Evolutionary conservation across 768 basidiomycete species (phyloP).

Genomic region (Coprinopsis marcescibilis): DNA sequence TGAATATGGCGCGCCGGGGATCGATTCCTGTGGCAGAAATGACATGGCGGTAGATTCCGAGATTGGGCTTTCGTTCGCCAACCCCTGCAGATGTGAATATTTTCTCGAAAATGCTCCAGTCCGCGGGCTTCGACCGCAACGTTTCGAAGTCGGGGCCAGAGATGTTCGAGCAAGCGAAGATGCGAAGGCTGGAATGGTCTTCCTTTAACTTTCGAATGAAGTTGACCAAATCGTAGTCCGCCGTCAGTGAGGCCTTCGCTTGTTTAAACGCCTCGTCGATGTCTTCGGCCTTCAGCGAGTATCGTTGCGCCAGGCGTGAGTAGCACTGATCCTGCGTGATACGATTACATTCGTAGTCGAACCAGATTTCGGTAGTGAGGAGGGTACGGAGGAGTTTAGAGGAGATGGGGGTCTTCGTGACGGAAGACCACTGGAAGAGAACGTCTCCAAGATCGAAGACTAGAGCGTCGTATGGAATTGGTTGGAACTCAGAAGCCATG

Average conservation of each 20-base stretch:
- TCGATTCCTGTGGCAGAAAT: slow-evolving; percentile 38
- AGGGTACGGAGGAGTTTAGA: slow-evolving; percentile 35
- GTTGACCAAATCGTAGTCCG: slow-evolving; percentile 38
- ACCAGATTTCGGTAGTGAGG: slow-evolving; percentile 43
- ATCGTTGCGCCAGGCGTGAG: slow-evolving; percentile 32
- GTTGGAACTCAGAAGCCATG: background rate
- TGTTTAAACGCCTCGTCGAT: slow-evolving; percentile 40
- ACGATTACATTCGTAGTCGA: slow-evolving; percentile 46
- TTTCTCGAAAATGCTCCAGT: slow-evolving; percentile 44
- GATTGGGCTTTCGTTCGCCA: slow-evolving; percentile 52
- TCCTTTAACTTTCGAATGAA: slow-evolving; percentile 42
- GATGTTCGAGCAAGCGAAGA: slow-evolving; percentile 59
- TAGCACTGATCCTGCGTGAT: slow-evolving; percentile 42
- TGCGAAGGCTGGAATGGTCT: slow-evolving; percentile 26
- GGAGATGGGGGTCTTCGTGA: slow-evolving; percentile 38
- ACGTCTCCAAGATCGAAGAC: slow-evolving; percentile 55
- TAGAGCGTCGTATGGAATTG: slow-evolving; percentile 24
- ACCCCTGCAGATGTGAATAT: slow-evolving; percentile 48
- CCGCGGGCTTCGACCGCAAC: slow-evolving; percentile 37
- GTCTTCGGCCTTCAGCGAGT: slow-evolving; percentile 30
- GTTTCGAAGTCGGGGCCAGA: slow-evolving; percentile 45
- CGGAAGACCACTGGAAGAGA: slow-evolving; percentile 47
- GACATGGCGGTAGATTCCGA: slow-evolving; percentile 48
- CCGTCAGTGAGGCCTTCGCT: slow-evolving; percentile 41
- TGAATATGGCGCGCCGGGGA: slow-evolving; percentile 43